Evolutionary conservation across 1,284 basidiomycete species (phyloP).

Genomic region (Pseudozyma sp.): DNA sequence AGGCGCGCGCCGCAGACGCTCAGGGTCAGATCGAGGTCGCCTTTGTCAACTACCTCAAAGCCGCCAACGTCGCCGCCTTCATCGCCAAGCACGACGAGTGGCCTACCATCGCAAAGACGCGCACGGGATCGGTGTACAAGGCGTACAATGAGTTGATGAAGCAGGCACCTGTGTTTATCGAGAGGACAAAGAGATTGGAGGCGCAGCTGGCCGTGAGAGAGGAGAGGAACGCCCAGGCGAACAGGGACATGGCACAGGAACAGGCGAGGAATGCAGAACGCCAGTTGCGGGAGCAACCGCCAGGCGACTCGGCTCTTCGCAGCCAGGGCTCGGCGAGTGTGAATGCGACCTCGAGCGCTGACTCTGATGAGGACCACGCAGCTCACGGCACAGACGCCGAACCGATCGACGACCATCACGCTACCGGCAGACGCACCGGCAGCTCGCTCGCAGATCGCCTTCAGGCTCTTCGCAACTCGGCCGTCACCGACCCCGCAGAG

Average conservation of each 20-base stretch:
- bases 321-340: neutral
- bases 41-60: constrained; percentile 68
- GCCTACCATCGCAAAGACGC: constrained; percentile 49
- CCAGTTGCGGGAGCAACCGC: constrained; percentile 26
- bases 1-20: constrained; percentile 63
- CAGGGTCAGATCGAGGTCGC: constrained; percentile 65
- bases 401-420: constrained; percentile 43
- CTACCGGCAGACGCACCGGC: constrained; percentile 25
- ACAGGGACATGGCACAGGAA: constrained; percentile 24
- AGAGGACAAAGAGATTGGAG: constrained; percentile 60
- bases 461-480: constrained; percentile 40
- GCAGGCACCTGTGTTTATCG: constrained; percentile 61
- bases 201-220: constrained; percentile 56
- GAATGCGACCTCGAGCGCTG: neutral
- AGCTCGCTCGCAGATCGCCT: constrained; percentile 49
- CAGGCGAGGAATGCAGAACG: constrained; percentile 24
- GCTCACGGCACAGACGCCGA: constrained; percentile 42
- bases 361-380: constrained; percentile 33
- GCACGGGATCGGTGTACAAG: constrained; percentile 52
- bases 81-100: constrained; percentile 67
- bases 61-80: constrained; percentile 63
- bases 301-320: constrained; percentile 36
- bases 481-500: constrained; percentile 38
- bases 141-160: constrained; percentile 66
- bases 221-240: constrained; percentile 49